A percentile compares a stretch with the other conserved stretches of the same genome.
Evolutionary conservation across 2,329 filamentous ascomycete genomes (phyloP).

Genomic region (Colletotrichum sp.): DNA sequence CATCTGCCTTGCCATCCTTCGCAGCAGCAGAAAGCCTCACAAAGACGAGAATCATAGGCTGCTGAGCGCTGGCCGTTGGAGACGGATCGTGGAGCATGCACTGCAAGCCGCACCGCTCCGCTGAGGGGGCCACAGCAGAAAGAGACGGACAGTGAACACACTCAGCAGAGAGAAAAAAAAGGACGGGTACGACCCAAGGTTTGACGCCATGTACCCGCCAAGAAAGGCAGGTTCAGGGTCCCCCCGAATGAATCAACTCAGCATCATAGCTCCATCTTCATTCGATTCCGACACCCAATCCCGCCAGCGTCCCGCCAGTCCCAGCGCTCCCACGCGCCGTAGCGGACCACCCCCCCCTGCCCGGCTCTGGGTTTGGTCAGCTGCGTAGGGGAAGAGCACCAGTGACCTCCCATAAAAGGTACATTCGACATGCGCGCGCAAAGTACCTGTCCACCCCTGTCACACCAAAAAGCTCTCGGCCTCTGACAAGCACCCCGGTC

Average conservation of each 20-base stretch:
- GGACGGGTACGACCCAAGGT: background rate
- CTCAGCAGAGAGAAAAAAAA: background rate
- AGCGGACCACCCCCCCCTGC: conserved; percentile 4
- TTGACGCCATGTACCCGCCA: background rate
- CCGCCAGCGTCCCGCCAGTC: background rate
- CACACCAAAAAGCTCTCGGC: conserved; percentile 4
- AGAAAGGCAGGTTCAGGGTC: conserved; percentile 13
- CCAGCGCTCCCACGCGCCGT: background rate
- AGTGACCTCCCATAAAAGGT: background rate
- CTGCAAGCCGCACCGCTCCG: background rate
- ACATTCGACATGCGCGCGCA: background rate
- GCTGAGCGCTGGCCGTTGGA: background rate
- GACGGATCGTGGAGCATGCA: background rate
- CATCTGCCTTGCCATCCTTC: conserved; percentile 1
- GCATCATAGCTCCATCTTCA: conserved; percentile 16
- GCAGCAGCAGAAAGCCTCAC: background rate
- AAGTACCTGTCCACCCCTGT: background rate
- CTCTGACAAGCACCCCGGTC: conserved; percentile 23
- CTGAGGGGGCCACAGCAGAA: background rate
- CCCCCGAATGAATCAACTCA: conserved; percentile 10
- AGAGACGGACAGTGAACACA: background rate
- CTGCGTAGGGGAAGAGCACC: conserved; percentile 5
- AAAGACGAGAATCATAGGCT: background rate
- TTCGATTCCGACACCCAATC: background rate
- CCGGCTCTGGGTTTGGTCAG: conserved; percentile 10